Percentiles rank a stretch among this genome's conserved stretches.
These are phyloP conservation scores for Ustilago shanxiensis DNA, from an alignment of 1,284 basidiomycete species.

Conservation along the genomic window DNA sequence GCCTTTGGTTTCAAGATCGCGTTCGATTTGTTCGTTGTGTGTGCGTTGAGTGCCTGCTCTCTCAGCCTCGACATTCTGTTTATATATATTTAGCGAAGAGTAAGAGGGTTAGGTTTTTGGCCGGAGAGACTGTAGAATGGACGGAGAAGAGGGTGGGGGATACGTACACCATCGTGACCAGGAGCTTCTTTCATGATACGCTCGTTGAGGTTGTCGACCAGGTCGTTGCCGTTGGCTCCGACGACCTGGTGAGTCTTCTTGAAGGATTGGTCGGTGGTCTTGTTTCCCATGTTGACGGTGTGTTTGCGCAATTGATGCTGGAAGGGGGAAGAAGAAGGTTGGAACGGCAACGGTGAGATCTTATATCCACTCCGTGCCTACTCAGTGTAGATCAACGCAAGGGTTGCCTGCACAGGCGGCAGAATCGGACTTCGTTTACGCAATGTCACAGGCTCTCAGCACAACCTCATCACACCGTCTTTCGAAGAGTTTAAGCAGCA, in stretches of 20 bases:
- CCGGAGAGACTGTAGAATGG: background rate
- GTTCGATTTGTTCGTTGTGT: constrained; percentile 43
- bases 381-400: too few species aligned
- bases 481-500: background rate
- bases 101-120: too few species aligned
- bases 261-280: constrained; percentile 46
- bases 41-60: constrained; percentile 25
- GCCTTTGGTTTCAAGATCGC: constrained; percentile 42
- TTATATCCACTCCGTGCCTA: background rate
- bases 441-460: constrained; percentile 7
- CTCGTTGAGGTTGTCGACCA: constrained; percentile 50
- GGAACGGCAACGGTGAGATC: background rate
- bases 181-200: constrained; percentile 47
- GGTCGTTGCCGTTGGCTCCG: constrained; percentile 43
- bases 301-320: too few species aligned
- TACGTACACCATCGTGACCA: constrained; percentile 48
- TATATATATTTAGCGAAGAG: too few species aligned
- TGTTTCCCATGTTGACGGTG: constrained; percentile 27
- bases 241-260: constrained; percentile 53
- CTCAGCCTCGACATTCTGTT: constrained; percentile 37
- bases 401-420: too few species aligned
- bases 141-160: background rate
- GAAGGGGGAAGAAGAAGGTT: background rate
- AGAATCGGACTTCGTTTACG: too few species aligned
- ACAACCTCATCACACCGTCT: background rate